These are phyloP conservation scores for Leptosphaerulina australis DNA, from an alignment of 2,329 filamentous ascomycete genomes.

Conservation along the genomic window DNA sequence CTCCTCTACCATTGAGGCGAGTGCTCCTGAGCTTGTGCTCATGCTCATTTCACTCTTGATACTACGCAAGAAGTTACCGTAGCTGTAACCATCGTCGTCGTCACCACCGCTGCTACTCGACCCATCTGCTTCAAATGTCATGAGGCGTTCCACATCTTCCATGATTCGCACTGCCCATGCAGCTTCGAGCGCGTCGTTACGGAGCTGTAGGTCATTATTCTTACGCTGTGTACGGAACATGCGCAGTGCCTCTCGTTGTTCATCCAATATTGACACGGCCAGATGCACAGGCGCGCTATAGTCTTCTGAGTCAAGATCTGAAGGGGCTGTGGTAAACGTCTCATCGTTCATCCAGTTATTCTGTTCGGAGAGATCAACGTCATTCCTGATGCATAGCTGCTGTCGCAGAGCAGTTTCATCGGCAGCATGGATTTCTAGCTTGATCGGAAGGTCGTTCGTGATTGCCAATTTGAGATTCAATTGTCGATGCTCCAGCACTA, in stretches of 20 bases:
- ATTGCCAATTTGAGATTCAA: slow-evolving; percentile 1
- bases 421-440: background rate
- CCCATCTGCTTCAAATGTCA: background rate
- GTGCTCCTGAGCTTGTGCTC: slow-evolving; percentile 3
- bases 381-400: background rate
- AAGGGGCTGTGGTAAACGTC: background rate
- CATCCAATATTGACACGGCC: slow-evolving; percentile 21
- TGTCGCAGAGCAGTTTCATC: background rate
- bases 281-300: background rate
- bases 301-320: background rate
- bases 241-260: slow-evolving; percentile 19
- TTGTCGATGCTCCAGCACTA: background rate
- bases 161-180: slow-evolving; percentile 27
- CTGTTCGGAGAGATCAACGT: slow-evolving; percentile 1
- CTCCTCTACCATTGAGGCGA: slow-evolving; percentile 9
- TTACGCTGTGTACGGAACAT: slow-evolving; percentile 18
- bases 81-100: slow-evolving; percentile 21
- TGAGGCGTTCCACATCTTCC: slow-evolving; percentile 15
- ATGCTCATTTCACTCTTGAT: slow-evolving; percentile 18
- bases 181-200: slow-evolving; percentile 1
- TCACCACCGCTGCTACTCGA: slow-evolving; percentile 6
- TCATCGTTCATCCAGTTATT: slow-evolving; percentile 15
- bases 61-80: slow-evolving; percentile 24
- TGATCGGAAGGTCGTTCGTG: slow-evolving; percentile 4
- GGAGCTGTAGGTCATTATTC: slow-evolving; percentile 2